Conservation (phyloP, 768 basidiomycete species). For the Leccinum boreale region DNA sequence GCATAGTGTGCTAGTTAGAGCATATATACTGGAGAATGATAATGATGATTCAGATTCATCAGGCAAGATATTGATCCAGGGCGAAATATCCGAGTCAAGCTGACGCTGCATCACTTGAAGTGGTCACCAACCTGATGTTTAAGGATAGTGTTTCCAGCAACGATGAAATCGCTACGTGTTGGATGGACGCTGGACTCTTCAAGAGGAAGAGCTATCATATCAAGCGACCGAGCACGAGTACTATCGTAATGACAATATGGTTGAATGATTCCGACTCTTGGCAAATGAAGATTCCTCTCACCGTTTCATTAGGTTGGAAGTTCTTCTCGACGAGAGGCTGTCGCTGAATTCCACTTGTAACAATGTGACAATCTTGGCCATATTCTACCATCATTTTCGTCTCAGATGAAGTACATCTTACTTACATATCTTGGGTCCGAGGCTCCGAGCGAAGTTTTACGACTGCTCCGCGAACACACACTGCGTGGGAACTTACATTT, state of each 20-base stretch:
- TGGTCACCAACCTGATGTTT: background rate
- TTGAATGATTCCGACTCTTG: too few relatives aligned
- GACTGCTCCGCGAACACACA: too few relatives aligned
- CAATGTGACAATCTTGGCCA: too few relatives aligned
- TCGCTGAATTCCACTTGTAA: too few relatives aligned
- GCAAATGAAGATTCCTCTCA: too few relatives aligned
- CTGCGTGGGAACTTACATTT: too few relatives aligned
- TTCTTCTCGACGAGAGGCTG: too few relatives aligned
- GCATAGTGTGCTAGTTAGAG: too few relatives aligned
- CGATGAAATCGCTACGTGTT: background rate
- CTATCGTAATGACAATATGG: too few relatives aligned
- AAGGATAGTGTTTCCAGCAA: background rate
- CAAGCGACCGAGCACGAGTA: background rate
- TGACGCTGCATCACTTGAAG: background rate
- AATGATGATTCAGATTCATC: background rate
- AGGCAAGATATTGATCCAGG: background rate
- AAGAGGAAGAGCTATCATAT: background rate
- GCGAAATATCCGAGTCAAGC: background rate
- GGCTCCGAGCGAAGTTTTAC: too few relatives aligned
- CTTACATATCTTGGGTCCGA: too few relatives aligned
- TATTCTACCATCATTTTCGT: background rate
- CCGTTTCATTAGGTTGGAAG: background rate
- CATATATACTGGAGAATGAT: background rate
- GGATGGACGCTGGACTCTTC: background rate
- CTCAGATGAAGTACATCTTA: constrained; percentile 11